Evolutionary conservation across 495 filamentous ascomycete species (phyloP).

Genomic region (Immersiella caudata): DNA sequence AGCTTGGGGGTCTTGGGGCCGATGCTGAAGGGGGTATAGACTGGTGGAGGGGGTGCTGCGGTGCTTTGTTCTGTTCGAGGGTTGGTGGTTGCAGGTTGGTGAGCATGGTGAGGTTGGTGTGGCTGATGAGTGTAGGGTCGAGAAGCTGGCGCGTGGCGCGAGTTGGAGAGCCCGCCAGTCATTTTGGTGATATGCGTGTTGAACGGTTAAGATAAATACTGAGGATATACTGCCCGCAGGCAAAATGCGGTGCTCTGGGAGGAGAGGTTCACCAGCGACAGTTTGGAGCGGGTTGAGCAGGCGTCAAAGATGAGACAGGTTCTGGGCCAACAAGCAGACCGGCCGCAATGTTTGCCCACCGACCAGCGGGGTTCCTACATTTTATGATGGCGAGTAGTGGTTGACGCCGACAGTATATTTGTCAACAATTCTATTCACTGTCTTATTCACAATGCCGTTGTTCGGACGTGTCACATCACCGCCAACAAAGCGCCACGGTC

Average conservation of each 20-base stretch:
- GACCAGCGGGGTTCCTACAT: not conserved
- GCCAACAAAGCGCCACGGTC: too few relatives aligned
- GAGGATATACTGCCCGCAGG: too few relatives aligned
- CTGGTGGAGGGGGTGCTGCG: not conserved
- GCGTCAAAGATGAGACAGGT: not conserved
- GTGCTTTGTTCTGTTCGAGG: not conserved
- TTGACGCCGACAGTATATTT: not conserved
- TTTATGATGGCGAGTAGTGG: not conserved
- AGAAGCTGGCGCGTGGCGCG: conserved; percentile 25
- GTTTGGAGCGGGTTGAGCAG: not conserved
- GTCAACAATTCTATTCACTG: not conserved
- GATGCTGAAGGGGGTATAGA: conserved; percentile 14
- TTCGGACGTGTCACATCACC: not conserved
- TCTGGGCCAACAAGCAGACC: not conserved
- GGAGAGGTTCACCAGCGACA: not conserved
- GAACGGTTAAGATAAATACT: too few relatives aligned
- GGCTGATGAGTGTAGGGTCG: not conserved
- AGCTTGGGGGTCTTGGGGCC: not conserved
- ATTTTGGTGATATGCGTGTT: not conserved
- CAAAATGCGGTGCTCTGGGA: not conserved
- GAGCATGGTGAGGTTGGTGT: not conserved
- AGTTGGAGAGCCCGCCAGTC: conserved; percentile 27
- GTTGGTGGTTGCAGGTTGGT: not conserved
- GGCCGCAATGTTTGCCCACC: not conserved
- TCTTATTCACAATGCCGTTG: not conserved